Conservation (phyloP, 345 rosid genomes). For the Melaleuca alternifolia region DNA sequence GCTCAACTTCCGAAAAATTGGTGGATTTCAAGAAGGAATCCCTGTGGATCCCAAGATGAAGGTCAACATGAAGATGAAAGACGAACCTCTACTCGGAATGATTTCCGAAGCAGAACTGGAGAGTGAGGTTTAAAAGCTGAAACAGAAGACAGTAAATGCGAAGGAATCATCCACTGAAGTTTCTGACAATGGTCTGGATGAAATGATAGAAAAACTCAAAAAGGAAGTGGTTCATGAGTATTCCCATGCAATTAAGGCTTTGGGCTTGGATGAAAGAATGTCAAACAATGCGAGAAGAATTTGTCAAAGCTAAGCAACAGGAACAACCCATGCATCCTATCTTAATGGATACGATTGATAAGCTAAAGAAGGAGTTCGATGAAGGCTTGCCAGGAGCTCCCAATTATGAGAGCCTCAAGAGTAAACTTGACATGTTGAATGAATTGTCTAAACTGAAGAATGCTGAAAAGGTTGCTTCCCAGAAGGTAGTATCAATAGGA, state of each 20-base stretch:
- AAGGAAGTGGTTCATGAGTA: slow-evolving; percentile 69
- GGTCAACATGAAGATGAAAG: slow-evolving; percentile 68
- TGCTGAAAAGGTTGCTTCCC: slow-evolving; percentile 14
- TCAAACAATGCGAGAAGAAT: slow-evolving; percentile 32
- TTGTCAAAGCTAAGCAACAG: slow-evolving; percentile 34
- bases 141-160: slow-evolving; percentile 51
- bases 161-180: slow-evolving; percentile 49
- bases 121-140: slow-evolving; percentile 59
- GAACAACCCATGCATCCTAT: slow-evolving; percentile 52
- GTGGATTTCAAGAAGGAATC: slow-evolving; percentile 58
- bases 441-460: slow-evolving; percentile 55
- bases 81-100: slow-evolving; percentile 17
- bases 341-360: slow-evolving; percentile 44
- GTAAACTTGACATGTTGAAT: slow-evolving; percentile 63
- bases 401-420: slow-evolving; percentile 46
- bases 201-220: slow-evolving; percentile 58
- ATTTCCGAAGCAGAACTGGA: slow-evolving; percentile 41
- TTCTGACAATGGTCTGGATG: slow-evolving; percentile 37
- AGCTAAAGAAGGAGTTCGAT: slow-evolving; percentile 55
- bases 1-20: slow-evolving; percentile 79
- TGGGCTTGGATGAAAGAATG: slow-evolving; percentile 50
- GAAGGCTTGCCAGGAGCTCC: slow-evolving; percentile 43
- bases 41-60: slow-evolving; percentile 55
- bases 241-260: slow-evolving; percentile 46
- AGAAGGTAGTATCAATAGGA: slow-evolving; percentile 44